Evolutionary conservation across 768 basidiomycete genomes (phyloP).

Genomic region (Mrakia hoshinonis): DNA sequence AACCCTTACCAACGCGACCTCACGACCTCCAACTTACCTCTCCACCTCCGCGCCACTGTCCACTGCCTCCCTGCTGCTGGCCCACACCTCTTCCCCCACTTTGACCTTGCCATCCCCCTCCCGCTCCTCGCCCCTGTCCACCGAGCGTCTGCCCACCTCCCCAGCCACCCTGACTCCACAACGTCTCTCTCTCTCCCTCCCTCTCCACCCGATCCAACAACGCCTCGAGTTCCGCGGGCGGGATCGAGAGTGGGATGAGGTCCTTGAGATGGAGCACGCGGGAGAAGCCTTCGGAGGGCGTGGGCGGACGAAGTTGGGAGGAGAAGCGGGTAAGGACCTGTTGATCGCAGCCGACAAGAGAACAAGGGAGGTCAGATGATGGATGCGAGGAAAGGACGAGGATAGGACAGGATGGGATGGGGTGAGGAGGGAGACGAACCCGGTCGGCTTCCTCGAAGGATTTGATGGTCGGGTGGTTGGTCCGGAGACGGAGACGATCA

Average conservation of each 20-base stretch:
- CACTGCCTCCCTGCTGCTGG: background rate
- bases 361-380: background rate
- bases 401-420: background rate
- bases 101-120: background rate
- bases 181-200: constrained; percentile 13
- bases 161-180: constrained; percentile 8
- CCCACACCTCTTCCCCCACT: background rate
- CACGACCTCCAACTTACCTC: no score
- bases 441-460: constrained; percentile 13
- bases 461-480: constrained; percentile 21
- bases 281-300: constrained; percentile 17
- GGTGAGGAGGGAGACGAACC: no score
- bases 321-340: constrained; percentile 24
- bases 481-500: background rate
- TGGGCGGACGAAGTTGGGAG: constrained; percentile 13
- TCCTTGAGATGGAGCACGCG: background rate
- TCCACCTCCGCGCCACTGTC: background rate
- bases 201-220: background rate
- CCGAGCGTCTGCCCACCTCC: background rate
- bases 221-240: background rate
- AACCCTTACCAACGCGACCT: no score
- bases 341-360: no score
- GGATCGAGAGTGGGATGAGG: background rate
- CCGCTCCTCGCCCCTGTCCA: background rate
- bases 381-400: no score